Base-by-base conservation (phyloP, 257 asterid genomes). In the Solanum bulbocastanum region DNA sequence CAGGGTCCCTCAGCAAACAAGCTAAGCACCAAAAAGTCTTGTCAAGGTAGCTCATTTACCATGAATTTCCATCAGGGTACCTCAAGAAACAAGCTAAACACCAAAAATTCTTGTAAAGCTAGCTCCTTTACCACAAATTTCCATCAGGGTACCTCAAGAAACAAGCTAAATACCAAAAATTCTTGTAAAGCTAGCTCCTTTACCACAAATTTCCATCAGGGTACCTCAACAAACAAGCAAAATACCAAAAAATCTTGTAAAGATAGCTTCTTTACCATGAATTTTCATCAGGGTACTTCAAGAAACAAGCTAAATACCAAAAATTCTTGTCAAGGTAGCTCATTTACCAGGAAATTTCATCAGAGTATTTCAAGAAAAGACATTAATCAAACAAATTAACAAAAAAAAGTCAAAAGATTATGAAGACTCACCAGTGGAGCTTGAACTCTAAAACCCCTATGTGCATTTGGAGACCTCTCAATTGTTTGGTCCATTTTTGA, bases 381-480 rank as follows among this genome's bases (percentile, higher is more conserved):
- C 72, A 88, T 37, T 23, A 86, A 84, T 86, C 58, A 13, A 73
- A 79, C 71, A 42, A 58, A 68, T 42, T 83, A 62, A 40, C 72
- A 83, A 84, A 83, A 86, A 58, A 78, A 37, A 37, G 78, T 66
- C 44, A n/a, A 90, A 89, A 88, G 75, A 71, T 56, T 30, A 27
- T 46, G 35, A 12, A 56, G 87, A 88, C 95, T 93, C 92, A 96
- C 98, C 98, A 96, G 91, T 87, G 98, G 98, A 92, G 99, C 96
- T 90, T 94, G 99, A 88, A 94, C 93, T 92, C 99, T 91, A 90
- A 88, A 92, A 86, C 93, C 95, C 97, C 98, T 96, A 46, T 90
- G 94, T 74, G 84, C 96, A 92, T 93, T 92, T 42, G 96, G 93
- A 84, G 96, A 93, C 94, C 98, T 93, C 93, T 94, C 98, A 88